Evolutionary conservation across 768 basidiomycete species (phyloP), one percentile per base, ranked within the genome.

Genomic region (Lactarius evosmus): DNA sequence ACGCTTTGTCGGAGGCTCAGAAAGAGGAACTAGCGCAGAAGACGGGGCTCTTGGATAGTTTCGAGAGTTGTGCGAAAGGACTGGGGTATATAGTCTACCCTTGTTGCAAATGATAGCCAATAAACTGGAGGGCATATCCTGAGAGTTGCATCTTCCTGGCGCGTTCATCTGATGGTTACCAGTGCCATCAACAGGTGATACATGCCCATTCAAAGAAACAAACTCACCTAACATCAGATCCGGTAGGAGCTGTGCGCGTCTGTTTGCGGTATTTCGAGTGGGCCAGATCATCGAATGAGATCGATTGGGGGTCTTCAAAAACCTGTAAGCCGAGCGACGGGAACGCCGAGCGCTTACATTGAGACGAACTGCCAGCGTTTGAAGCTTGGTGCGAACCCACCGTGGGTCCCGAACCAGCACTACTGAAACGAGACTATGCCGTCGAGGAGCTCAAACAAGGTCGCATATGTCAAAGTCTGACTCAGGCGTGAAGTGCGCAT

Each of bases 1-100:
- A 88, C n/a, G 80, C 61, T 87, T 87, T 0, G 70, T 61, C 0
- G 88, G 88, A 0, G 86, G 86, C 66, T 88, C 86, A 70, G 89
- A 88, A 0, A 77, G 76, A 0, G 83, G 82, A 0, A 74, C 57
- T 0, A 86, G 87, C 1, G 86, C 86, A 0, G 75, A 75, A 56
- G 80, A 83, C n/a, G 81, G 76, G n/a, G 80, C 62, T 61, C 73
- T 68, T 60, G 56, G 60, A 60, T 32, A 68, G 64, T 66, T 62
- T 44, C 70, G 65, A 46, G 70, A 71, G n/a, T 68, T 66, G 16
- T 66, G 62, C 14, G 70, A 64, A 7, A 73, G 70, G 4, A 76
- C 56, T 6, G 76, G 76, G 77, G 80, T 34, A 82, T 66, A 62
- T 75, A 83, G 70, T 82, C 80, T 30, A 83, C 82, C 44, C n/a